Percentiles rank a stretch among this genome's conserved stretches.
Conservation (phyloP, 2,329 filamentous ascomycete species). For the Penicillium sp. region DNA sequence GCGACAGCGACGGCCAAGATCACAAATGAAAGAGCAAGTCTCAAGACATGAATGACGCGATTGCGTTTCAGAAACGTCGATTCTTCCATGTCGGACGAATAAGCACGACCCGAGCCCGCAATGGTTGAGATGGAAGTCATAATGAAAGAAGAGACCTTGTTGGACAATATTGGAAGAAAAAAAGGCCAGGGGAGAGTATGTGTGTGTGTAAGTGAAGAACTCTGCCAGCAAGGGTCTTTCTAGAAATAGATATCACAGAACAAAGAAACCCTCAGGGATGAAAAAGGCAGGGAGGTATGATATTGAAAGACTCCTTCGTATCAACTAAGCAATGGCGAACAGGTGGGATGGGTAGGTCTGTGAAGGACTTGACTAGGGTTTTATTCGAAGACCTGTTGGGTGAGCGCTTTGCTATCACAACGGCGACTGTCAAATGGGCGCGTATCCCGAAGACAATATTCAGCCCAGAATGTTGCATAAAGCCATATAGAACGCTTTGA, state of each 20-base stretch:
- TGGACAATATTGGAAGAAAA: neutral
- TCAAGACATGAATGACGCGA: slow-evolving; percentile 34
- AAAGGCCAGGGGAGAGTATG: no score
- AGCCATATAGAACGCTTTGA: slow-evolving; percentile 1
- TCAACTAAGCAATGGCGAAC: slow-evolving; percentile 1
- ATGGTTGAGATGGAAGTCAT: slow-evolving; percentile 33
- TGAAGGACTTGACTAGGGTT: neutral
- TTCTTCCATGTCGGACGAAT: slow-evolving; percentile 40
- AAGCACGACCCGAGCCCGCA: slow-evolving; percentile 31
- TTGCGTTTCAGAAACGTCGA: slow-evolving; percentile 37
- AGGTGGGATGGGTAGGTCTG: slow-evolving; percentile 15
- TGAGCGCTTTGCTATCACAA: slow-evolving; percentile 18
- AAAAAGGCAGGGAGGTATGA: slow-evolving; percentile 15
- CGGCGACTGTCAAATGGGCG: slow-evolving; percentile 8
- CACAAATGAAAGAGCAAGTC: slow-evolving; percentile 36
- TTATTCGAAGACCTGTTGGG: slow-evolving; percentile 1
- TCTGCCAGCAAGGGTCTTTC: slow-evolving; percentile 21
- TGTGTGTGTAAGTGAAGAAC: slow-evolving; percentile 8
- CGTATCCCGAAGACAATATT: slow-evolving; percentile 5
- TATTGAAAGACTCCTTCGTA: slow-evolving; percentile 10
- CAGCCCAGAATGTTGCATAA: neutral
- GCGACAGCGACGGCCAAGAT: slow-evolving; percentile 33
- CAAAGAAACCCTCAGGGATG: slow-evolving; percentile 8
- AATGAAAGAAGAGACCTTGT: slow-evolving; percentile 5
- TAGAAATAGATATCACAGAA: slow-evolving; percentile 4